Evolutionary conservation across 1,284 basidiomycete genomes (phyloP).

Genomic region (Boletellus deceptivus): DNA sequence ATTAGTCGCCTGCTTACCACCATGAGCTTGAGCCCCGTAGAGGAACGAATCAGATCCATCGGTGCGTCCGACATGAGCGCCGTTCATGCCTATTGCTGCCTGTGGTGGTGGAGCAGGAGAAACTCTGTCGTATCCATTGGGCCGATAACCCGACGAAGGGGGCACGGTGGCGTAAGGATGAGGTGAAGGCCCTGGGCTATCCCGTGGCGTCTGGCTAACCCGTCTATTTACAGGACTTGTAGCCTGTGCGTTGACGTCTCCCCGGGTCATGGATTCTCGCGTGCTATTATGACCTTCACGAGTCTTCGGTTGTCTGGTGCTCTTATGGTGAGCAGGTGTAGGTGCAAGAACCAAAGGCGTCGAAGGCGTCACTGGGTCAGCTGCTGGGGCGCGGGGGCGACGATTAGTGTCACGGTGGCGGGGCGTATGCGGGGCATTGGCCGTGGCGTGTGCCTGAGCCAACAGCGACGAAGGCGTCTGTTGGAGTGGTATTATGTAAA

Average conservation of each 20-base stretch:
- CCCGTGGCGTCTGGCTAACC: conserved; percentile 59
- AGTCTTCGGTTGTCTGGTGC: conserved; percentile 44
- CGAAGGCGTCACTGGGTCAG: conserved; percentile 50
- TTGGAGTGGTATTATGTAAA: conserved; percentile 14
- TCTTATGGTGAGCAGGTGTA: conserved; percentile 60
- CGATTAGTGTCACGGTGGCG: conserved; percentile 56
- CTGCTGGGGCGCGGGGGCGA: conserved; percentile 39
- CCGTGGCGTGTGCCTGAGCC: conserved; percentile 52
- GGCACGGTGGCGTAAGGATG: conserved; percentile 71
- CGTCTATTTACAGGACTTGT: conserved; percentile 60
- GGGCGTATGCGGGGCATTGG: conserved; percentile 51
- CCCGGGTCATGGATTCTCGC: conserved; percentile 40
- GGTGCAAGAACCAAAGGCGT: conserved; percentile 62
- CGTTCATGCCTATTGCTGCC: conserved; percentile 34
- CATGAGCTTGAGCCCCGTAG: conserved; percentile 48
- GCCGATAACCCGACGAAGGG: conserved; percentile 52
- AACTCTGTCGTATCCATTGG: conserved; percentile 52
- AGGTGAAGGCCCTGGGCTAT: conserved; percentile 46
- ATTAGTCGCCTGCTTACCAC: conserved; percentile 45
- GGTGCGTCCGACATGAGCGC: conserved; percentile 37
- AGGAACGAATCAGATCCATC: conserved; percentile 61
- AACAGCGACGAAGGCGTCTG: conserved; percentile 48
- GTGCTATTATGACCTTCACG: conserved; percentile 46
- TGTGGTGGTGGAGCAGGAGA: conserved; percentile 47
- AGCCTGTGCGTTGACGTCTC: conserved; percentile 61